These are phyloP conservation scores for Volvariella surrecta DNA, from an alignment of 1,284 basidiomycete genomes.

Conservation along the genomic window DNA sequence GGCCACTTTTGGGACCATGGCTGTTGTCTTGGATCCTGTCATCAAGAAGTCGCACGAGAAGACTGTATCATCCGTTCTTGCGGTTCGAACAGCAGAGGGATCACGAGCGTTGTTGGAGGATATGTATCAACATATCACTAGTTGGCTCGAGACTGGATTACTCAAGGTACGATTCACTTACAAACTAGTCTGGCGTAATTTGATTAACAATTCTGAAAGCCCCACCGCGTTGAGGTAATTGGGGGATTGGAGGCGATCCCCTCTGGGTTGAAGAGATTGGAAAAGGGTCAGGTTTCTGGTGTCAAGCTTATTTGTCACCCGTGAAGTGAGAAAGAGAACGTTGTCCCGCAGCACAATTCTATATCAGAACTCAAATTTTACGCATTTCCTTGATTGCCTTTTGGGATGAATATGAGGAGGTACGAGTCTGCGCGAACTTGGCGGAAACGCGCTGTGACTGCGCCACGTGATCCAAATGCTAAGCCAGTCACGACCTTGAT, in stretches of 20 bases:
- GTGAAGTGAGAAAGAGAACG: too few species aligned
- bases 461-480: too few species aligned
- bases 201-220: slow-evolving; percentile 19
- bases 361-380: too few species aligned
- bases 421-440: too few species aligned
- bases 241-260: slow-evolving; percentile 36
- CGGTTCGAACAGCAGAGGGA: slow-evolving; percentile 1
- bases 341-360: too few species aligned
- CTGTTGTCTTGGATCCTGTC: slow-evolving; percentile 17
- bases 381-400: too few species aligned
- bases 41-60: slow-evolving; percentile 22
- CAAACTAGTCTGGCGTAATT: slow-evolving; percentile 3
- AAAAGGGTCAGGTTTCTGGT: slow-evolving; percentile 32
- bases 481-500: too few species aligned
- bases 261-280: slow-evolving; percentile 32
- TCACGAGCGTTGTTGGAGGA: slow-evolving; percentile 8
- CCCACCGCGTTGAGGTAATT: slow-evolving; percentile 33
- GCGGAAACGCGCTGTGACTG: too few species aligned
- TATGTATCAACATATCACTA: neutral
- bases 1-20: neutral
- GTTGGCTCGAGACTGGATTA: slow-evolving; percentile 11
- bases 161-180: slow-evolving; percentile 3
- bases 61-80: neutral
- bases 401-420: too few species aligned
- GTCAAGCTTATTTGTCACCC: slow-evolving; percentile 42